These are phyloP conservation scores for Saccharomycopsis babjevae DNA, from an alignment of 805 yeast genomes.

Conservation along the genomic window DNA sequence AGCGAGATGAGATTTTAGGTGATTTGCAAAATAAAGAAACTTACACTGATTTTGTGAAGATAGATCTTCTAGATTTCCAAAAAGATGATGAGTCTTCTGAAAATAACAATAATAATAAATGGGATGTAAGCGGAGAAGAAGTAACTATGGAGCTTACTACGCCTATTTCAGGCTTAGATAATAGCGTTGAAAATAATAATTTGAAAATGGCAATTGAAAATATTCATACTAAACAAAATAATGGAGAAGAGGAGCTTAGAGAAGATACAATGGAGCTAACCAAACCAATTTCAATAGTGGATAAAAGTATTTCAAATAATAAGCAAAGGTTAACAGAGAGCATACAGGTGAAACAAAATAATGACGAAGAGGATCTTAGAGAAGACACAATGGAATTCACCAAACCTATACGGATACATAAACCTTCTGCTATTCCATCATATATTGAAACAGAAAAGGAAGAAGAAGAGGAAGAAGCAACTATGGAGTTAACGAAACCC, in stretches of 20 bases:
- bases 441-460: background rate
- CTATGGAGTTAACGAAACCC: background rate
- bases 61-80: background rate
- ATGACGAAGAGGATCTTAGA: slow-evolving; percentile 1
- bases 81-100: background rate
- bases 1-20: background rate
- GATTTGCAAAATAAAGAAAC: background rate
- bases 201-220: too few species aligned
- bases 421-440: background rate
- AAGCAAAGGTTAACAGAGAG: background rate
- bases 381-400: slow-evolving; percentile 18
- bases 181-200: background rate
- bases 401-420: slow-evolving; percentile 4
- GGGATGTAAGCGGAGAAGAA: slow-evolving; percentile 1
- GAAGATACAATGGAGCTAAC: slow-evolving; percentile 18
- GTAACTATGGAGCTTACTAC: slow-evolving; percentile 11
- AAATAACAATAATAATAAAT: background rate
- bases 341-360: background rate
- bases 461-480: background rate
- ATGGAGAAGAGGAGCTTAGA: slow-evolving; percentile 14
- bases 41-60: slow-evolving; percentile 1
- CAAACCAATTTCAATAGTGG: background rate
- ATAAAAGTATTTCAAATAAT: background rate
- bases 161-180: background rate
- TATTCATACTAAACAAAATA: background rate